Evolutionary conservation across 2,329 filamentous ascomycete genomes (phyloP), one percentile per base, ranked within the genome.

Genomic region (Trichoderma simmonsii): DNA sequence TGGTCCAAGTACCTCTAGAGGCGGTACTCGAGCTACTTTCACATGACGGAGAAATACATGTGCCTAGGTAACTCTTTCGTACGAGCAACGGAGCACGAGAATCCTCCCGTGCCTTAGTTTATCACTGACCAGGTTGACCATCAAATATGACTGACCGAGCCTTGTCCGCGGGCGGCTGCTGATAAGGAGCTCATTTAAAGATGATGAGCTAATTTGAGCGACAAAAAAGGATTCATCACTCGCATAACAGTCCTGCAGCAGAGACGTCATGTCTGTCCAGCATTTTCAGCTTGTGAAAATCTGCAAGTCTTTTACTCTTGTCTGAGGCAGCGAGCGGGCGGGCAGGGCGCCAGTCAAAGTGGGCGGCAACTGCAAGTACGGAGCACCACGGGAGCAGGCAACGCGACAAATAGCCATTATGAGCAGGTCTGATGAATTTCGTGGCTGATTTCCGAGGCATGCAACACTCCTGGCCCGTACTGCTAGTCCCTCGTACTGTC

Each of bases 1-100:
- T 51, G 67, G 57, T n/a, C 12, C n/a, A 34, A 36, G 51, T 43
- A 59, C 56, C 57, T 48, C 12, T 4, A 36, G 48, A 30, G 15
- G 14, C 34, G 51, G 51, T 67, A 59, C 57, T 48, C 67, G 28
- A 24, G n/a, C 57, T 36, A 28, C 57, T 70, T 62, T 54, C 67
- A 70, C 67, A 70, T 70, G 67, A 54, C 67, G 67, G 67, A 70
- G 67, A 70, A 62, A 70, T 70, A 70, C 67, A 28, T 62, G 26
- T 54, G 21, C 67, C 56, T 54, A 62, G 57, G 67, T 70, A 62
- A 69, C 66, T 61, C 15, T 6, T 34, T 43, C 15, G 14, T 60
- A 32, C 56, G 28, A 30, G 30, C 39, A 18, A 36, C 32, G 48
- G 48, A 56, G 32, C 64, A 36, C 43, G 64, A 54, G 48, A 39